Conservation (phyloP, 2,329 filamentous ascomycete species). For the Aspergillus sp. region DNA sequence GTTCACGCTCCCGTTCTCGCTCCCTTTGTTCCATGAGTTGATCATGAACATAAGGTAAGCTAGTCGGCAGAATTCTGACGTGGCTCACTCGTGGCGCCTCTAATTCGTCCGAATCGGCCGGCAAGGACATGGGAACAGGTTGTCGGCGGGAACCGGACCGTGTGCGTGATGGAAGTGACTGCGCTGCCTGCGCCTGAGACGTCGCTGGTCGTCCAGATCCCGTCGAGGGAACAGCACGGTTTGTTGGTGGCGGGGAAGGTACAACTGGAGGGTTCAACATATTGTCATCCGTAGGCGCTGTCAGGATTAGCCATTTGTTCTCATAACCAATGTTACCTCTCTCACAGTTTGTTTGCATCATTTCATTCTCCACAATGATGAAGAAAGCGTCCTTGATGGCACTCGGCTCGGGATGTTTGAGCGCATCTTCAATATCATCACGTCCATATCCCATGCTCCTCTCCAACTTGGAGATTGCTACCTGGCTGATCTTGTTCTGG, state of each 20-base stretch:
- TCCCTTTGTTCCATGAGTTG: conserved; percentile 75
- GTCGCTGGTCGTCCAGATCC: conserved; percentile 25
- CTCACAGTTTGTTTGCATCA: conserved; percentile 94
- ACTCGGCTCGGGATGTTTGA: conserved; percentile 89
- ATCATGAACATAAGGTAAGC: conserved; percentile 85
- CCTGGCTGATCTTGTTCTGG: conserved; percentile 87
- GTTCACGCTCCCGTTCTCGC: conserved; percentile 36
- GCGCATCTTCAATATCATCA: conserved; percentile 90
- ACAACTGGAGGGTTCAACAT: conserved; percentile 33
- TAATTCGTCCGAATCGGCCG: conserved; percentile 36
- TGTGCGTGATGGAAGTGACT: conserved; percentile 27
- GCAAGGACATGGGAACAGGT: conserved; percentile 29
- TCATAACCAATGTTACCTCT: conserved; percentile 29
- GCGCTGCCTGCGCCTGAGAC: conserved; percentile 25
- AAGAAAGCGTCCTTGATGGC: conserved; percentile 99
- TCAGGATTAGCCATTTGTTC: conserved; percentile 18
- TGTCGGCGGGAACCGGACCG: conserved; percentile 33
- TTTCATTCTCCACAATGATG: conserved; percentile 95
- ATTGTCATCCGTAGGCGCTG: conserved; percentile 44
- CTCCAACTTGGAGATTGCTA: conserved; percentile 92
- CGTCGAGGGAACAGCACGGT: conserved; percentile 25
- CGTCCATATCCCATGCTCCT: conserved; percentile 98
- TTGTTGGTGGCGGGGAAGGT: conserved; percentile 36
- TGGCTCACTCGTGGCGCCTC: conserved; percentile 72
- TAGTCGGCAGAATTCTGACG: conserved; percentile 88